These are phyloP conservation scores for Allomyces arbusculus DNA, from an alignment of 192 early-diverging fungal species.

Conservation along the genomic window DNA sequence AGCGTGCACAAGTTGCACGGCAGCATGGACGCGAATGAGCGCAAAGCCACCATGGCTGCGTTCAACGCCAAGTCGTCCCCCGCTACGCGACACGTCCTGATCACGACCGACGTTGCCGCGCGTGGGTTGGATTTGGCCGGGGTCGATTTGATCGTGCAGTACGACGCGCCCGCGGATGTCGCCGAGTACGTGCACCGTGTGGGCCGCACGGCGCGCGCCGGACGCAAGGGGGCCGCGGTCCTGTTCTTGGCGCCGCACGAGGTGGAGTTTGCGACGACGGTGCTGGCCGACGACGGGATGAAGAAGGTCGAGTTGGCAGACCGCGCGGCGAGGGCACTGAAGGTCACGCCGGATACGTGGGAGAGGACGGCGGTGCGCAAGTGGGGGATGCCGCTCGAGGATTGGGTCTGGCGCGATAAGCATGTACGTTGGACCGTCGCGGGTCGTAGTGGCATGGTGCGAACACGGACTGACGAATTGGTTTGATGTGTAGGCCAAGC, in stretches of 20 bases:
- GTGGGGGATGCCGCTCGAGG: neutral
- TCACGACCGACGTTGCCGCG: conserved; percentile 94
- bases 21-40: conserved; percentile 11
- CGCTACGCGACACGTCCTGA: conserved; percentile 39
- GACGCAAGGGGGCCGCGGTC: conserved; percentile 63
- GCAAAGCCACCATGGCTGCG: conserved; percentile 8
- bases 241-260: conserved; percentile 84
- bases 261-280: conserved; percentile 26
- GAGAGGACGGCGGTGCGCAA: neutral
- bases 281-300: neutral
- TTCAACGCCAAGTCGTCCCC: conserved; percentile 52
- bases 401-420: neutral
- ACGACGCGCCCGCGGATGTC: conserved; percentile 84
- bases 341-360: neutral
- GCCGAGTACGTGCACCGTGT: conserved; percentile 93
- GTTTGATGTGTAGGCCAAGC: no score
- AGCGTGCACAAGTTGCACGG: conserved; percentile 8
- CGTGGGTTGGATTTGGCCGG: conserved; percentile 93
- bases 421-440: neutral
- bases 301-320: conserved; percentile 10
- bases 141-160: conserved; percentile 79
- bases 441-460: no score
- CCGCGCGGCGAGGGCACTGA: no score
- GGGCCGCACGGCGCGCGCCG: conserved; percentile 88
- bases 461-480: no score